Conservation (phyloP, 1,139 yeast genomes). For the Candida sp. region DNA sequence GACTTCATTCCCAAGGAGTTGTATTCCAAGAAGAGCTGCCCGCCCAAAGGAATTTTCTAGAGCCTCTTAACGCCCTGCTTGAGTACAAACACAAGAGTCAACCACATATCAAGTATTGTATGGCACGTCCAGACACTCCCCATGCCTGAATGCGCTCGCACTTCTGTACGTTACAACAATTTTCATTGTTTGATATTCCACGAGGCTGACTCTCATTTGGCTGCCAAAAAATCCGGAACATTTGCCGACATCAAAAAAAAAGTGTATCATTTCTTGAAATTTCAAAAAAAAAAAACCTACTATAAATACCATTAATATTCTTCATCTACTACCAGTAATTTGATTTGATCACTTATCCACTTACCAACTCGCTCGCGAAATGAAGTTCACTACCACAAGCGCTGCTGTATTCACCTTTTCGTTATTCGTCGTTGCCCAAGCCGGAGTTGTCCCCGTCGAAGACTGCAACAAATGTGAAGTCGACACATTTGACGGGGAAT, state of each 20-base stretch:
- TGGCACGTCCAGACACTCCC: too few species aligned
- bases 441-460: background rate
- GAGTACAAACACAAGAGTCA: background rate
- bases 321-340: background rate
- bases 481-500: slow-evolving; percentile 1
- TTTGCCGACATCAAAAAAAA: background rate
- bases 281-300: background rate
- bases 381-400: background rate
- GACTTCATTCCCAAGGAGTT: too few species aligned
- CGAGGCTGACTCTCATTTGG: too few species aligned
- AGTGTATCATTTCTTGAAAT: background rate
- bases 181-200: background rate
- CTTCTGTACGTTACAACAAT: too few species aligned
- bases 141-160: too few species aligned
- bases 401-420: background rate
- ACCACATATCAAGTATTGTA: background rate
- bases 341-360: background rate
- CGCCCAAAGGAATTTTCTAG: too few species aligned
- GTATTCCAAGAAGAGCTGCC: too few species aligned
- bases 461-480: background rate
- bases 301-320: background rate
- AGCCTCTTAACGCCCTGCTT: background rate
- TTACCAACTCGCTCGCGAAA: too few species aligned
- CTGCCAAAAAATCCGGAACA: background rate
- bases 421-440: background rate